Evolutionary conservation across 2,329 filamentous ascomycete species (phyloP).

Genomic region (Colletotrichum viniferum): DNA sequence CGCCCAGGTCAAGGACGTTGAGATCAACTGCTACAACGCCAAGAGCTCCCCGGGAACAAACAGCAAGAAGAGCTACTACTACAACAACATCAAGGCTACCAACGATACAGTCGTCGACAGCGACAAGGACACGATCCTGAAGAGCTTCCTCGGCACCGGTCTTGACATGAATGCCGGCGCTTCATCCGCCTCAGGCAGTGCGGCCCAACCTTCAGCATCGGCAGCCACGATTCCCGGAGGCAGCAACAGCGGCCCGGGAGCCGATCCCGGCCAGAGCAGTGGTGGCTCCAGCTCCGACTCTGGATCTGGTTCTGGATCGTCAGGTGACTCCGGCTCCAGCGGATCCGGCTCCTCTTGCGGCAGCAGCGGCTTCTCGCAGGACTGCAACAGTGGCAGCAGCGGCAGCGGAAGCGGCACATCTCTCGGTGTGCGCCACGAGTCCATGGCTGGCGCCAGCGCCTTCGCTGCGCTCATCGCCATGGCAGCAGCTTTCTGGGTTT

Average conservation of each 20-base stretch:
- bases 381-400: slow-evolving; percentile 29
- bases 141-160: slow-evolving; percentile 82
- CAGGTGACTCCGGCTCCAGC: slow-evolving; percentile 17
- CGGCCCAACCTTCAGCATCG: slow-evolving; percentile 1
- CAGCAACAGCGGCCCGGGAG: slow-evolving; percentile 28
- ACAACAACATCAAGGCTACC: slow-evolving; percentile 66
- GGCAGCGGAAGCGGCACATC: slow-evolving; percentile 20
- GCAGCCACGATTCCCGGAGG: slow-evolving; percentile 34
- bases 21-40: slow-evolving; percentile 83
- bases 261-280: slow-evolving; percentile 24
- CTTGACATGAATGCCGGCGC: slow-evolving; percentile 66
- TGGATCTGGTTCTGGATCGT: slow-evolving; percentile 8
- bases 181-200: slow-evolving; percentile 20
- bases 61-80: slow-evolving; percentile 76
- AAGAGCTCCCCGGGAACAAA: slow-evolving; percentile 67
- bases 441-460: slow-evolving; percentile 36
- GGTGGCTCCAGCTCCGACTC: slow-evolving; percentile 24
- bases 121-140: slow-evolving; percentile 75
- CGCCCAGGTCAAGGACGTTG: slow-evolving; percentile 76
- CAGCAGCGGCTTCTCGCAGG: slow-evolving; percentile 44
- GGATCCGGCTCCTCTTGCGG: slow-evolving; percentile 31
- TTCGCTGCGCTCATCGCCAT: slow-evolving; percentile 39
- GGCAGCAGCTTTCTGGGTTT: slow-evolving; percentile 36
- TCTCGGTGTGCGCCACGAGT: slow-evolving; percentile 28
- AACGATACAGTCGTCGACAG: slow-evolving; percentile 81